phyloP scores from a whole-genome alignment of 1,284 basidiomycete species.

The Xerocomus minutiporus region DNA sequence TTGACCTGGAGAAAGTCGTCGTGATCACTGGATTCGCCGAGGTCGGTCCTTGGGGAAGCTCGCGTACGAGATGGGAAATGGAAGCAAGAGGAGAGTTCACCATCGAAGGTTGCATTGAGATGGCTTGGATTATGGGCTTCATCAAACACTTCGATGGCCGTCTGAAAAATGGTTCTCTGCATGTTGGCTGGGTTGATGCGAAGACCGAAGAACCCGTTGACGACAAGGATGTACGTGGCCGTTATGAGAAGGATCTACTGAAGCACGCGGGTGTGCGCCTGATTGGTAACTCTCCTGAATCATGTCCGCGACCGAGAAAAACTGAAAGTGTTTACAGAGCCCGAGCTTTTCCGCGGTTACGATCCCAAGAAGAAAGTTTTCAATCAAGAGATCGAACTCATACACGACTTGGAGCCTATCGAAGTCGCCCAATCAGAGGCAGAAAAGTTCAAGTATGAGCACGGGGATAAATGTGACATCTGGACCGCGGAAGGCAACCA shows the following conservation, averaged over 20 bases:
- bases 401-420: slow-evolving; percentile 94
- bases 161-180: slow-evolving; percentile 85
- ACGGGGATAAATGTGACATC: slow-evolving; percentile 94
- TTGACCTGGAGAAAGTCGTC: slow-evolving; percentile 94
- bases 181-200: slow-evolving; percentile 97
- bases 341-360: slow-evolving; percentile 95
- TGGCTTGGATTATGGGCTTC: slow-evolving; percentile 99
- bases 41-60: slow-evolving; percentile 98
- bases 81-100: slow-evolving; percentile 91
- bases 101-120: slow-evolving; percentile 96
- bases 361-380: slow-evolving; percentile 97
- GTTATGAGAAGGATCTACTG: slow-evolving; percentile 94
- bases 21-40: slow-evolving; percentile 97
- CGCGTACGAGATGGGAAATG: slow-evolving; percentile 99
- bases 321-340: slow-evolving; percentile 55
- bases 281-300: slow-evolving; percentile 61
- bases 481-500: slow-evolving; percentile 89
- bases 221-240: slow-evolving; percentile 92
- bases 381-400: slow-evolving; percentile 95
- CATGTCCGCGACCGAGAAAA: not conserved
- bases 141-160: slow-evolving; percentile 99
- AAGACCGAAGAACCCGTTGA: slow-evolving; percentile 96
- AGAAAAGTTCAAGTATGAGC: slow-evolving; percentile 93
- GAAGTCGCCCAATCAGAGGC: slow-evolving; percentile 92
- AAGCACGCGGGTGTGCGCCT: slow-evolving; percentile 92